A percentile compares a stretch with the other conserved stretches of the same genome.
Evolutionary conservation across 2,329 filamentous ascomycete species (phyloP).

Genomic region (Emericellopsis cladophorae): DNA sequence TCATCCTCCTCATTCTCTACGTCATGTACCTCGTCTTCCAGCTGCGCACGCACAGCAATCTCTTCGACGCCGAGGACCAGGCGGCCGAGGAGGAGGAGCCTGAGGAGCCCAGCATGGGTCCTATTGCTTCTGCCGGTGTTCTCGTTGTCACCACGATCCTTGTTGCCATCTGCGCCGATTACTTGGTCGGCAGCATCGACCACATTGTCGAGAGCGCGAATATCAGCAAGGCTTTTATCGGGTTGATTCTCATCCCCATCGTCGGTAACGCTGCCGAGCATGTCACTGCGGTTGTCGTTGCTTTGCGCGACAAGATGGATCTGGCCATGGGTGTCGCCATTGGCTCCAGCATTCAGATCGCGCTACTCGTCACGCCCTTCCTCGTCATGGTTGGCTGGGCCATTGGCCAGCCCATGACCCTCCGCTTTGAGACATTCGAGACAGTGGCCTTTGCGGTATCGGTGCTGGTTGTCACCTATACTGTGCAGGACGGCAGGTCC

Average conservation of each 20-base stretch:
- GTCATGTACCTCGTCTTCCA: conserved; percentile 69
- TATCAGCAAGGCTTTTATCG: conserved; percentile 72
- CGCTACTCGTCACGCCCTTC: conserved; percentile 68
- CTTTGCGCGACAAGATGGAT: conserved; percentile 66
- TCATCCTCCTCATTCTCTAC: conserved; percentile 65
- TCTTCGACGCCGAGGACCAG: conserved; percentile 48
- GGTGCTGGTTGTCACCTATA: conserved; percentile 63
- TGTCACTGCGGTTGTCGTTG: conserved; percentile 69
- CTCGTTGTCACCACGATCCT: conserved; percentile 58
- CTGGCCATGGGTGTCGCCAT: conserved; percentile 68
- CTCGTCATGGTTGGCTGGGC: conserved; percentile 74
- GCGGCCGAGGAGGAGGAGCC: conserved; percentile 30
- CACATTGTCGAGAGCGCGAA: conserved; percentile 54
- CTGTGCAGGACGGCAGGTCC: conserved; percentile 68
- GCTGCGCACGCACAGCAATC: conserved; percentile 57
- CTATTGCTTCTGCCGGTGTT: conserved; percentile 50
- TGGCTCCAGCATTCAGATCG: conserved; percentile 73
- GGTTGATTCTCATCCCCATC: conserved; percentile 66
- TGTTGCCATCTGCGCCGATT: conserved; percentile 64
- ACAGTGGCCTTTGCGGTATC: conserved; percentile 68
- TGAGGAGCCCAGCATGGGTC: conserved; percentile 42
- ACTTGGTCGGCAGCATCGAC: conserved; percentile 66
- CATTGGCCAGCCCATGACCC: conserved; percentile 58
- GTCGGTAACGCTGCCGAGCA: conserved; percentile 74
- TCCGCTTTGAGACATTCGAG: conserved; percentile 68